Conservation (phyloP, 202 grass and related monocot species). For the Brachypodium distachyon region DNA sequence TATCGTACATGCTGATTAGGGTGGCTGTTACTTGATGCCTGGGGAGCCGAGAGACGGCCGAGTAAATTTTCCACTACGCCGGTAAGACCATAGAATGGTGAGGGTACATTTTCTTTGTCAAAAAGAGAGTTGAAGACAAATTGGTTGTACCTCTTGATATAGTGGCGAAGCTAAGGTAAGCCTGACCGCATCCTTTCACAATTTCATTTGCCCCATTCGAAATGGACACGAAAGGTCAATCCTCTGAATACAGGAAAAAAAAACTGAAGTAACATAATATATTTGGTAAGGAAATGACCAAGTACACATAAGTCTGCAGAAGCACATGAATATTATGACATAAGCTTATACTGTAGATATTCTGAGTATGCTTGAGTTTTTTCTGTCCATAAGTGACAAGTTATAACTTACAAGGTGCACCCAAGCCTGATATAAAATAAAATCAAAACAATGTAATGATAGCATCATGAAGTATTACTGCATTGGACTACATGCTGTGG, state of each 20-base stretch:
- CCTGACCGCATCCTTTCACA: constrained; percentile 23
- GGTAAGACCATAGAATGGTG: not conserved
- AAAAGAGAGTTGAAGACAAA: not conserved
- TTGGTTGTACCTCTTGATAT: constrained; percentile 28
- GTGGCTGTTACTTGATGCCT: constrained; percentile 5
- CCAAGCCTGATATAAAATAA: not conserved
- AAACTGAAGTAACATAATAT: no score
- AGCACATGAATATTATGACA: not conserved
- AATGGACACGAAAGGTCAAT: constrained; percentile 29
- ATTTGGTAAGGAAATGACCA: no score
- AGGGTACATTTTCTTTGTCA: not conserved
- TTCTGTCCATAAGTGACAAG: not conserved
- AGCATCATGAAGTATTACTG: not conserved
- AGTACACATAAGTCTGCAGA: no score
- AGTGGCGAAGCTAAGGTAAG: constrained; percentile 19
- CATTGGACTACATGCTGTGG: no score
- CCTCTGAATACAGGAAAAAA: constrained; percentile 20
- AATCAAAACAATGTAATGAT: not conserved
- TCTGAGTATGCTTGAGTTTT: constrained; percentile 18
- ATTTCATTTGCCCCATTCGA: constrained; percentile 19
- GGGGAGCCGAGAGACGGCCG: not conserved
- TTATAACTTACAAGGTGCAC: not conserved
- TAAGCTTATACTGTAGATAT: not conserved
- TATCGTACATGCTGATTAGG: not conserved
- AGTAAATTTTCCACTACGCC: not conserved